Evolutionary conservation across 106 monocot genomes (phyloP).

Genomic region (Platanthera zijinensis): DNA sequence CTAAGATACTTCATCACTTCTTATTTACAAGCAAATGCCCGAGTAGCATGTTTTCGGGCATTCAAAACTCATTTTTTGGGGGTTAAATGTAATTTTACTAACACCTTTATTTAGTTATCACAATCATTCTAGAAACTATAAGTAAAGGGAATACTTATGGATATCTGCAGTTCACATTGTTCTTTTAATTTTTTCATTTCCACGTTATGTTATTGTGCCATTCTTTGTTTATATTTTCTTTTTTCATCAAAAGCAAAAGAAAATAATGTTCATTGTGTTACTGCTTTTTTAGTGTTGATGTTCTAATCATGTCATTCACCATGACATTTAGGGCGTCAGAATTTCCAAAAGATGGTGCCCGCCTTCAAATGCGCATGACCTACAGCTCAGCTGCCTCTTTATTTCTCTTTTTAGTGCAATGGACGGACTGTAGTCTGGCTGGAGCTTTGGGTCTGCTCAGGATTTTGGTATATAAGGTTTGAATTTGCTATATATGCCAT

Average conservation of each 20-base stretch:
- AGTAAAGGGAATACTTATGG: neutral
- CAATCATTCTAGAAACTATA: neutral
- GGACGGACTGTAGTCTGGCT: constrained; percentile 82
- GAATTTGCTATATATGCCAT: neutral
- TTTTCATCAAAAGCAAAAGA: neutral
- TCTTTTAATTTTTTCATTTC: neutral
- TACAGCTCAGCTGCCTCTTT: constrained; percentile 52
- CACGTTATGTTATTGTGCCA: neutral
- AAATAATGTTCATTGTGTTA: neutral
- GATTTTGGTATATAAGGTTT: constrained; percentile 52
- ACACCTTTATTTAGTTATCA: neutral
- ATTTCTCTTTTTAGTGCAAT: constrained; percentile 71
- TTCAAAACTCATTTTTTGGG: neutral
- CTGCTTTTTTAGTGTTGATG: neutral
- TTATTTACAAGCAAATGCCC: neutral
- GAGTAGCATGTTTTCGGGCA: neutral
- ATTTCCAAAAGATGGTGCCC: constrained; percentile 59
- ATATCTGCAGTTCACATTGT: neutral
- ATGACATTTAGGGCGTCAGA: constrained; percentile 43
- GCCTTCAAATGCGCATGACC: constrained; percentile 56
- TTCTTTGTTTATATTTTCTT: neutral
- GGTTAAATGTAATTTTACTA: neutral
- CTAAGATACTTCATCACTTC: neutral
- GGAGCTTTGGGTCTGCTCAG: constrained; percentile 79
- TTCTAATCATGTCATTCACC: neutral